Evolutionary conservation across 106 monocot genomes (phyloP), one percentile per base, ranked within the genome.

Genomic region (Apostasia shenzhenica): DNA sequence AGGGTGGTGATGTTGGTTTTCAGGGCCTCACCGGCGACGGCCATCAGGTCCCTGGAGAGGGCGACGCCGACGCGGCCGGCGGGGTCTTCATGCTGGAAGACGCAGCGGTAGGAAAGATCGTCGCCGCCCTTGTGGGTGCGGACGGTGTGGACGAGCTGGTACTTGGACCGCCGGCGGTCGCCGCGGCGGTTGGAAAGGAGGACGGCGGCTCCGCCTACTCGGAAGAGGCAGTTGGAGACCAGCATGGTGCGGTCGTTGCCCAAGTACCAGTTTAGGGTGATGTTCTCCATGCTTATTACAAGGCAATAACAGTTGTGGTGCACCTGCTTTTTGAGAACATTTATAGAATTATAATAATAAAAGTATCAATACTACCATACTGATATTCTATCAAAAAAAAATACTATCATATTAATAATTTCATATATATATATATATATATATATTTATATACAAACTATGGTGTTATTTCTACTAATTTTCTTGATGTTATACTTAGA

Each of bases 1-100:
- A 76, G 69, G 0, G 75, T 76, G 41, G 75, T 76, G 75, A 76
- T 76, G 69, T 76, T 76, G 10, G 68, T 60, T 38, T 76, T 76
- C n/a, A 76, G 75, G 53, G 75, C 61, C 9, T 76, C 75, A 2
- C 75, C 75, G 6, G 75, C 75, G 39, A 76, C 61, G 2, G 52
- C 5, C 68, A 69, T 76, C 1, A 76, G 69, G 68, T 76, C 75
- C 39, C 69, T 76, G 14, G 75, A 76, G 69, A 76, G 75, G 52
- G 75, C n/a, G 44, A 76, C 69, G 26, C 75, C 75, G 12, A 67
- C 7, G 2, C 14, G 40, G 2, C 60, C 60, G 8, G 41, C 46
- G 0, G 54, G 53, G 59, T 76, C 75, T 38, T 76, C 69, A 8
- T 68, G 51, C 42, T 76, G 75, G 67, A 61, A 59, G 5, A 76